phyloP scores from a whole-genome alignment of 2,329 filamentous ascomycete genomes.

The Ascochyta lentis region DNA sequence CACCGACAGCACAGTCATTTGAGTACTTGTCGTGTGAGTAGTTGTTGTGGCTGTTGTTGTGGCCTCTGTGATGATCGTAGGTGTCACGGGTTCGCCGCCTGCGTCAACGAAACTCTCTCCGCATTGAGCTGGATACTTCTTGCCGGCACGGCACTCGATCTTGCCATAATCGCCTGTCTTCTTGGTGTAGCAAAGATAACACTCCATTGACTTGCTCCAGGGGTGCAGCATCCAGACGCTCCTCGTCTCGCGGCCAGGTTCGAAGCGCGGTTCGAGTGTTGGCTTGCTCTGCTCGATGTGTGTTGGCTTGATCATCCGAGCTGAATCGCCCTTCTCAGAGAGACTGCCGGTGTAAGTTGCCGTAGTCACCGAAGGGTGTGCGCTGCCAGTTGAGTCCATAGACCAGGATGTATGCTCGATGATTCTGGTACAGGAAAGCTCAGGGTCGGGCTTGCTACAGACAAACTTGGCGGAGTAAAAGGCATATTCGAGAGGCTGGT shows the following conservation, averaged over 20 bases:
- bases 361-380: slow-evolving; percentile 1
- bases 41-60: not conserved
- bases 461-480: slow-evolving; percentile 24
- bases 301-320: not conserved
- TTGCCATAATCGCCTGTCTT: slow-evolving; percentile 11
- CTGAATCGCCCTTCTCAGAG: not conserved
- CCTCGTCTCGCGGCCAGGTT: slow-evolving; percentile 6
- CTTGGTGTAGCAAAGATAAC: slow-evolving; percentile 36
- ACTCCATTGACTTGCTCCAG: slow-evolving; percentile 27
- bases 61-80: not conserved
- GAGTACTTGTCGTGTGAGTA: not conserved
- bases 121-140: slow-evolving; percentile 12
- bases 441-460: slow-evolving; percentile 9
- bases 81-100: slow-evolving; percentile 4
- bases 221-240: slow-evolving; percentile 38
- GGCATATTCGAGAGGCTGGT: not conserved
- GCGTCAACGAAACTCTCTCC: not conserved
- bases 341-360: not conserved
- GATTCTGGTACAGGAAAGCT: slow-evolving; percentile 3
- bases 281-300: not conserved
- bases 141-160: slow-evolving; percentile 28
- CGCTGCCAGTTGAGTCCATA: slow-evolving; percentile 14
- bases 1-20: not conserved
- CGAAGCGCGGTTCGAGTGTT: slow-evolving; percentile 4
- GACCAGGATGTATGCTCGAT: slow-evolving; percentile 22